Base-by-base conservation (phyloP, 805 yeast genomes). In the Saturnispora sanitii region DNA sequence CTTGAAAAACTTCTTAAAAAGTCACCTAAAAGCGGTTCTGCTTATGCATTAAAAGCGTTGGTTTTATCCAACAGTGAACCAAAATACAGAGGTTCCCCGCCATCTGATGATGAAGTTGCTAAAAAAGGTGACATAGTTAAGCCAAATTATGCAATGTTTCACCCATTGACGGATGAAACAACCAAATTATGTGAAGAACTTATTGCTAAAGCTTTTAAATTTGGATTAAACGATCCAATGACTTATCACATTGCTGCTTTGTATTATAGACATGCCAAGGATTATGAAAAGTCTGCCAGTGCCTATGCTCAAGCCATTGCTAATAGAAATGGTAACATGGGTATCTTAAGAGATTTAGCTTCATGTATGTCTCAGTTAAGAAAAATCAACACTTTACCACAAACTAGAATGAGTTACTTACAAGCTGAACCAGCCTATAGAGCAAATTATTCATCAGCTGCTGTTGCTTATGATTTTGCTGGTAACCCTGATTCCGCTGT, bases 371-470 rank as follows among this genome's bases (percentile, higher is more conserved):
- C 82, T 22, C 97, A 92, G 53, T 67, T 70, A 47, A 76, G 96
- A 45, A 88, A 85, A 54, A 85, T 66, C 56, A 73, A 73, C 50
- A 69, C 69, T 19, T 68, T 82, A 46, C 68, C 74, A 4, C 72
- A 64, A 9, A 72, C 90, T 2, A 73, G 96, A 51, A 76, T 74
- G 45, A 67, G 69, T 29, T 78, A 77, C 52, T 69, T 92, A 59
- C 83, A 81, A 51, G 70, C 73, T 20, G 79, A 73, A 50, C 77
- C 92, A 9, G 94, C 94, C 0, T 83, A 76, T 56, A 73, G 96
- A 48, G 87, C 90, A 46, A 83, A 85, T 55, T 88, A 96, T 95
- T 82, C 94, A 1, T 79, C 81, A 0, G 68, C 82, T 38, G 95
- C 95, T 1, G 70, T 86, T 33, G 95, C 96, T 1, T 85, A 82